These are phyloP conservation scores for Lepraria neglecta DNA, from an alignment of 495 filamentous ascomycete genomes.

Conservation along the genomic window DNA sequence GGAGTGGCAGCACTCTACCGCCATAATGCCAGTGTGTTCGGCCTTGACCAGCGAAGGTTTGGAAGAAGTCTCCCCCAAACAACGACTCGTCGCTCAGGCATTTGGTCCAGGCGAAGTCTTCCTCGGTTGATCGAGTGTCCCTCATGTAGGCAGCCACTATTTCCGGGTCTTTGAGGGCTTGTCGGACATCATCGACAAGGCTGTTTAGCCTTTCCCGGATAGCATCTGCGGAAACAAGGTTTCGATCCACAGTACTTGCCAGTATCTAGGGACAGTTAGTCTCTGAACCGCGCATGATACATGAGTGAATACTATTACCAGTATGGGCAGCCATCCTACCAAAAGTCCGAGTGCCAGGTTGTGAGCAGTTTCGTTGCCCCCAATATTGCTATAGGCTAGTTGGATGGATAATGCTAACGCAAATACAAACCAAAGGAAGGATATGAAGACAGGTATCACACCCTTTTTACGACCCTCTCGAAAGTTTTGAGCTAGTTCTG, in stretches of 20 bases:
- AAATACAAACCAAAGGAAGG: slow-evolving; percentile 38
- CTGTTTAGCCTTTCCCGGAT: slow-evolving; percentile 36
- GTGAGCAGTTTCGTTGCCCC: slow-evolving; percentile 40
- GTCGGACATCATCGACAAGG: slow-evolving; percentile 34
- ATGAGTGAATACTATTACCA: slow-evolving; percentile 6
- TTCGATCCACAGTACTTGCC: slow-evolving; percentile 45
- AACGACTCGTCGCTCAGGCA: slow-evolving; percentile 14
- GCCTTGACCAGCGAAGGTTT: slow-evolving; percentile 43
- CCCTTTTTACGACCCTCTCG: slow-evolving; percentile 36
- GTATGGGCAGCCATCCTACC: slow-evolving; percentile 18
- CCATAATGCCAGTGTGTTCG: slow-evolving; percentile 42
- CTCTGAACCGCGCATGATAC: slow-evolving; percentile 21
- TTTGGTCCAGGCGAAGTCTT: slow-evolving; percentile 17
- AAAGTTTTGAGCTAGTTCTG: slow-evolving; percentile 33
- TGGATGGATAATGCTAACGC: slow-evolving; percentile 36
- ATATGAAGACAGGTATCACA: slow-evolving; percentile 38
- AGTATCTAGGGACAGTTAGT: slow-evolving; percentile 42
- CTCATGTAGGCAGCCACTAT: slow-evolving; percentile 25
- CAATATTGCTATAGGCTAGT: slow-evolving; percentile 37
- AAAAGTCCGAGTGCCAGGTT: slow-evolving; percentile 44
- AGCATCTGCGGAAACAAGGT: slow-evolving; percentile 40
- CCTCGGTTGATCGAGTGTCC: slow-evolving; percentile 13
- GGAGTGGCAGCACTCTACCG: background rate
- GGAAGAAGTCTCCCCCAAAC: slow-evolving; percentile 32
- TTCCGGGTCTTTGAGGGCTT: slow-evolving; percentile 27